Evolutionary conservation across 345 rosid species (phyloP).

Genomic region (Firmiana major): DNA sequence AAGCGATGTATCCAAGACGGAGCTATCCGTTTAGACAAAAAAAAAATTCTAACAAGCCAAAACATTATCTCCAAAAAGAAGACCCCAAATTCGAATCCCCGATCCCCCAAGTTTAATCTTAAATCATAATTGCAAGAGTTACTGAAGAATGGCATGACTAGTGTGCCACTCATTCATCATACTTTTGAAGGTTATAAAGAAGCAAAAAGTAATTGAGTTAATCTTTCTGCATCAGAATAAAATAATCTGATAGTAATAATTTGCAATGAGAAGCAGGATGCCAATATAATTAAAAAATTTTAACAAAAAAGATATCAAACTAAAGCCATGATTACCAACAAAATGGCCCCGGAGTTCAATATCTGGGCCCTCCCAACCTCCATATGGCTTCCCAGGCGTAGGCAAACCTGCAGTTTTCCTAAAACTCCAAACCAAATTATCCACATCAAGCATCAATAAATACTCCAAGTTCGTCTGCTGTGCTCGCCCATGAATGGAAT

Average conservation of each 20-base stretch:
- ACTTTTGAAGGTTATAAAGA: slow-evolving; percentile 7
- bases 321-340: slow-evolving; percentile 52
- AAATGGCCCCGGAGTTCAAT: slow-evolving; percentile 92
- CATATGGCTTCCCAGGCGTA: slow-evolving; percentile 61
- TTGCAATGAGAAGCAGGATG: neutral
- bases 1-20: neutral
- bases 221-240: neutral
- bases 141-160: neutral
- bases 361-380: slow-evolving; percentile 79
- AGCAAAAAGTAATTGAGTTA: slow-evolving; percentile 1
- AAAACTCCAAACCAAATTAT: slow-evolving; percentile 79
- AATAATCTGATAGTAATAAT: neutral
- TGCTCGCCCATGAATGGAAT: slow-evolving; percentile 61
- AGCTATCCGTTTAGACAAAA: neutral
- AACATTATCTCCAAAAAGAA: neutral
- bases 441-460: slow-evolving; percentile 76
- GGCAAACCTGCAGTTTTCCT: slow-evolving; percentile 72
- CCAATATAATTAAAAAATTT: neutral
- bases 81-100: neutral
- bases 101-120: neutral
- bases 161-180: slow-evolving; percentile 6
- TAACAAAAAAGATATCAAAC: slow-evolving; percentile 13
- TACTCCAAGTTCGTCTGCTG: slow-evolving; percentile 89
- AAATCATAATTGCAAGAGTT: neutral
- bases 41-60: neutral